Percentiles rank a stretch among this genome's conserved stretches.
Conservation (phyloP, 2,329 filamentous ascomycete species). For the Cryphonectria parasitica region DNA sequence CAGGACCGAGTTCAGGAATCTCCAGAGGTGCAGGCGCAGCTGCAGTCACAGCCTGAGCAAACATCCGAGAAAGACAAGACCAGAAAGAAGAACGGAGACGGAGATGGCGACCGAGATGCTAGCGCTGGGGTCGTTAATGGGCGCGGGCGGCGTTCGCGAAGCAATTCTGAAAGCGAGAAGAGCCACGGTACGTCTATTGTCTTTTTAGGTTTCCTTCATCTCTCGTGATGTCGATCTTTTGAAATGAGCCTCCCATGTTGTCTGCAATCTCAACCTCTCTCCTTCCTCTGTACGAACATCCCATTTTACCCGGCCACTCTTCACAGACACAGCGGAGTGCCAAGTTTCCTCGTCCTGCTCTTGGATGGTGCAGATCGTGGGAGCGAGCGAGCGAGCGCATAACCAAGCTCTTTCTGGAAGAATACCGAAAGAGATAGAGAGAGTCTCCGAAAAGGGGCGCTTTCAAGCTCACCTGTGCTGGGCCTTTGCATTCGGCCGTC, state of each 20-base stretch:
- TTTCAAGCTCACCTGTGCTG: neutral
- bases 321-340: conserved; percentile 7
- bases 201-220: neutral
- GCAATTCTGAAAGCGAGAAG: conserved; percentile 22
- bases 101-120: neutral
- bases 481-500: neutral
- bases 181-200: conserved; percentile 14
- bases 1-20: conserved; percentile 5
- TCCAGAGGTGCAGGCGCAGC: conserved; percentile 8
- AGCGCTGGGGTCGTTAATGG: conserved; percentile 5
- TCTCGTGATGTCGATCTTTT: conserved; percentile 1
- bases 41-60: conserved; percentile 17
- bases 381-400: neutral
- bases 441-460: conserved; percentile 3
- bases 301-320: neutral
- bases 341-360: neutral
- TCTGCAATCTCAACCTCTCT: neutral
- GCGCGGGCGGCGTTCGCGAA: conserved; percentile 9
- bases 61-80: conserved; percentile 1
- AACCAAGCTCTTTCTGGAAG: conserved; percentile 7
- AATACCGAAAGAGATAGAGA: neutral
- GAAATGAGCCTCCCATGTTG: neutral
- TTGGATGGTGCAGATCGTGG: conserved; percentile 1
- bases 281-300: conserved; percentile 1
- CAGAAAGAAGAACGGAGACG: neutral